Evolutionary conservation across 495 filamentous ascomycete species (phyloP), one percentile per base, ranked within the genome.

Genomic region (Letharia columbiana): DNA sequence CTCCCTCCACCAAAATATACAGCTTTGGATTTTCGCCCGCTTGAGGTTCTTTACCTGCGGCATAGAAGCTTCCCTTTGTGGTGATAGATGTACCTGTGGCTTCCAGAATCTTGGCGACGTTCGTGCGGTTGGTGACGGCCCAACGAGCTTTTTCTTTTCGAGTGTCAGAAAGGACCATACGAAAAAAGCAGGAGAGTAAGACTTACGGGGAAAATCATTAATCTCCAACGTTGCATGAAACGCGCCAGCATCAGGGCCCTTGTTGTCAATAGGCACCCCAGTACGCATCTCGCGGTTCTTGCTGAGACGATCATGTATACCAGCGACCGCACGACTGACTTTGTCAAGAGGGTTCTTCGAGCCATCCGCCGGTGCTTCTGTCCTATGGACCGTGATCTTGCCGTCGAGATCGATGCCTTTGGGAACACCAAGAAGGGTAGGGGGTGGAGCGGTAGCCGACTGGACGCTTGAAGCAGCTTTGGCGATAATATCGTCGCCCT

Each of bases 171-270:
- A 80, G 72, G 60, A 65, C 66, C 2, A 61, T 56, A 28, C 40
- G 60, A 31, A 68, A 23, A 15, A 45, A 13, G 49, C 20, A 13
- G 58, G 62, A 45, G 11, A 60, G 41, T 31, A 56, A 58, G 64
- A 75, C 84, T 81, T 82, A 87, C 84, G 94, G 39, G 94, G 95
- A 76, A 97, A 98, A 77, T 98, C 94, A 75, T 99, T 99, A 83
- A 99, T 98, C 74, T 98, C 95, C 70, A 99, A 79, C 6, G 92
- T 98, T 39, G 94, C 91, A 75, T 99, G 94, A 84, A 94, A 99
- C 17, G 91, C 91, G 40, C 94, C 94, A 11, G 94, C 94, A 78
- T 99, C 94, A 17, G 94, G 94, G 7, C 94, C 94, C 74, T 96
- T 96, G 75, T 99, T 99, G 79, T 99, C 94, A 73, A 97, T 96